Conservation (phyloP, 192 early-diverging fungal genomes). For the Mortierella hygrophila region DNA sequence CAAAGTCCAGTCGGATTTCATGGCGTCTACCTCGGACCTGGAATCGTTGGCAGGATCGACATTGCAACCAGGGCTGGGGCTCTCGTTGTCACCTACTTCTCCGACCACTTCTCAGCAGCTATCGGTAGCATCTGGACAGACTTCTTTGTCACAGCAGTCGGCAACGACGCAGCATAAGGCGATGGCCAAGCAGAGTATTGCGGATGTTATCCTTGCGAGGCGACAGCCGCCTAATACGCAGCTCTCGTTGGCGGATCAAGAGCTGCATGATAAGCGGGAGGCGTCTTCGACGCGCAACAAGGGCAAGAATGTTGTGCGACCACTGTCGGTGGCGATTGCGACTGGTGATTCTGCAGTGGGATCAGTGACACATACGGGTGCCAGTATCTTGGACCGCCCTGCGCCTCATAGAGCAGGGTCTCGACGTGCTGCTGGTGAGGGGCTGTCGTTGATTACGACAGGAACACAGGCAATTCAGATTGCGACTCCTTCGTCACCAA, state of each 20-base stretch:
- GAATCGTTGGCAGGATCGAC: conserved; percentile 46
- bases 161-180: not conserved
- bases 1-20: conserved; percentile 49
- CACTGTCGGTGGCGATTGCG: not conserved
- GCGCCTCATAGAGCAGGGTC: not conserved
- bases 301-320: not conserved
- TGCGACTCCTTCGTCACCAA: conserved; percentile 21
- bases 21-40: conserved; percentile 39
- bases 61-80: not conserved
- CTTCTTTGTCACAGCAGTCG: not conserved
- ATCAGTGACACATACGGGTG: not conserved
- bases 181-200: not conserved
- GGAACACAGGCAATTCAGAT: conserved; percentile 32
- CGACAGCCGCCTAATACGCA: not conserved
- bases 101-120: not conserved
- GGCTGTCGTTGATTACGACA: conserved; percentile 26
- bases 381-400: conserved; percentile 6
- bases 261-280: conserved; percentile 1
- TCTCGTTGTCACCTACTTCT: not conserved
- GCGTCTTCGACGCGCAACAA: not conserved
- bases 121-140: not conserved
- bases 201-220: not conserved
- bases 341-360: not conserved
- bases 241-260: conserved; percentile 4
- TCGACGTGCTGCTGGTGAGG: conserved; percentile 9